Conservation (phyloP, 2,329 filamentous ascomycete species). For the Hymenotorrendiella dingleyae region DNA sequence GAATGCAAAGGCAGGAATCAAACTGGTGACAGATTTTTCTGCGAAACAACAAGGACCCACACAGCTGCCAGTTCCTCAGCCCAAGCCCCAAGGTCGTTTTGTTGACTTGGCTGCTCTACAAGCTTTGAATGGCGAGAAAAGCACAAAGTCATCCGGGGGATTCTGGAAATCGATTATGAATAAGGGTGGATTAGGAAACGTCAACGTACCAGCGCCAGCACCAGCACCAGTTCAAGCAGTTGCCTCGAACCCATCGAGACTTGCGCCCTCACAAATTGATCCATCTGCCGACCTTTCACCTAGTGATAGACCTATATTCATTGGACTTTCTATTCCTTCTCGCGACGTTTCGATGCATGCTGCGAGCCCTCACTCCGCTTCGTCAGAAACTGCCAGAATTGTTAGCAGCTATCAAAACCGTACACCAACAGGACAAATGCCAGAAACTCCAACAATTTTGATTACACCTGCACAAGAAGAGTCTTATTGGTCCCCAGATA, state of each 20-base stretch:
- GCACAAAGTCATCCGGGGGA: slow-evolving; percentile 12
- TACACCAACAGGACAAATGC: slow-evolving; percentile 15
- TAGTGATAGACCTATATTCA: slow-evolving; percentile 64
- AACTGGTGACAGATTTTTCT: slow-evolving; percentile 63
- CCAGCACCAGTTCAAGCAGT: background rate
- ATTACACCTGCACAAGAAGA: slow-evolving; percentile 45
- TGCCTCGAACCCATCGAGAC: background rate
- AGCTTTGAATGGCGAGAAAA: slow-evolving; percentile 43
- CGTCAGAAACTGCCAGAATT: slow-evolving; percentile 23
- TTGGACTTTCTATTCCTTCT: slow-evolving; percentile 61
- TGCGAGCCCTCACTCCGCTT: slow-evolving; percentile 43
- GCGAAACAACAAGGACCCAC: slow-evolving; percentile 40
- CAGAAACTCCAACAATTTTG: slow-evolving; percentile 43
- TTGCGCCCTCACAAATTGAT: slow-evolving; percentile 12
- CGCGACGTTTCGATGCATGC: slow-evolving; percentile 40
- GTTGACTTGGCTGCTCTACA: slow-evolving; percentile 54
- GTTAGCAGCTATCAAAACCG: slow-evolving; percentile 20
- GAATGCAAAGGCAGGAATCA: slow-evolving; percentile 58
- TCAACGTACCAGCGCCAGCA: background rate
- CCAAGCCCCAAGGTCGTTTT: slow-evolving; percentile 22
- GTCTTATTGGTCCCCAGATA: slow-evolving; percentile 27
- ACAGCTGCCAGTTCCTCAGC: slow-evolving; percentile 27
- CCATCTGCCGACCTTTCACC: slow-evolving; percentile 51
- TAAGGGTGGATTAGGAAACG: too few relatives aligned
- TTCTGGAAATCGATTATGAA: slow-evolving; percentile 29